These are phyloP conservation scores for Dissoconium aciculare DNA, from an alignment of 2,329 filamentous ascomycete genomes.

Conservation along the genomic window DNA sequence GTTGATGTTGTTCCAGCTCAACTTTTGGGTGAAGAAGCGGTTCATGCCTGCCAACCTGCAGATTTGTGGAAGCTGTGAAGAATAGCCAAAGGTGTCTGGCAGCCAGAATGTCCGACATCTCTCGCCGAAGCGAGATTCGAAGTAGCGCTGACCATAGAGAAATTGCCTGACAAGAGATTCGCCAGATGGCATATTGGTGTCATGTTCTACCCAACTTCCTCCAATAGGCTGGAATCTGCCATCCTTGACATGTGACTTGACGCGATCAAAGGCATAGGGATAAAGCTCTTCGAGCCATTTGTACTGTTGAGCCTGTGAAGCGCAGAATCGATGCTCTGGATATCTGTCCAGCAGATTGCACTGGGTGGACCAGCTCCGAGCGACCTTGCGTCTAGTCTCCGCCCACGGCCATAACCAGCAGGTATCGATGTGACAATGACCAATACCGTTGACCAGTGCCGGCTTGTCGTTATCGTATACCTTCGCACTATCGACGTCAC, in stretches of 20 bases:
- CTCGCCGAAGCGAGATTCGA: slow-evolving; percentile 80
- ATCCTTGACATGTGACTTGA: slow-evolving; percentile 79
- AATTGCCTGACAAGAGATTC: slow-evolving; percentile 92
- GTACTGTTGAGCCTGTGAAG: slow-evolving; percentile 91
- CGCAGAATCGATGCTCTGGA: slow-evolving; percentile 81
- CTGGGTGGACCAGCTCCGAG: slow-evolving; percentile 90
- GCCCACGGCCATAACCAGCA: slow-evolving; percentile 99
- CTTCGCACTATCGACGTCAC: slow-evolving; percentile 63
- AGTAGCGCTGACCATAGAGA: slow-evolving; percentile 87
- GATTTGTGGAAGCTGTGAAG: slow-evolving; percentile 81
- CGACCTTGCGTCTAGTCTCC: slow-evolving; percentile 93
- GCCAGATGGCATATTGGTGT: slow-evolving; percentile 92
- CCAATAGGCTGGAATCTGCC: slow-evolving; percentile 90
- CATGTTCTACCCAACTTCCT: slow-evolving; percentile 97
- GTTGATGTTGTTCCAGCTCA: slow-evolving; percentile 99
- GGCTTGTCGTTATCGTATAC: slow-evolving; percentile 57
- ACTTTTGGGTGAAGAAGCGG: slow-evolving; percentile 91
- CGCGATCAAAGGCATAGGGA: slow-evolving; percentile 73
- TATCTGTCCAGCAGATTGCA: slow-evolving; percentile 92
- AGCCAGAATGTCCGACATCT: slow-evolving; percentile 91
- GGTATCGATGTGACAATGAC: slow-evolving; percentile 94
- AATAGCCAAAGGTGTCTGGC: slow-evolving; percentile 96
- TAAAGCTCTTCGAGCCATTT: slow-evolving; percentile 92
- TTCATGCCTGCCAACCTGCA: slow-evolving; percentile 92
- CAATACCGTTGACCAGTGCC: slow-evolving; percentile 72